Evolutionary conservation across 2,329 filamentous ascomycete genomes (phyloP).

Genomic region (Diatrype stigma): DNA sequence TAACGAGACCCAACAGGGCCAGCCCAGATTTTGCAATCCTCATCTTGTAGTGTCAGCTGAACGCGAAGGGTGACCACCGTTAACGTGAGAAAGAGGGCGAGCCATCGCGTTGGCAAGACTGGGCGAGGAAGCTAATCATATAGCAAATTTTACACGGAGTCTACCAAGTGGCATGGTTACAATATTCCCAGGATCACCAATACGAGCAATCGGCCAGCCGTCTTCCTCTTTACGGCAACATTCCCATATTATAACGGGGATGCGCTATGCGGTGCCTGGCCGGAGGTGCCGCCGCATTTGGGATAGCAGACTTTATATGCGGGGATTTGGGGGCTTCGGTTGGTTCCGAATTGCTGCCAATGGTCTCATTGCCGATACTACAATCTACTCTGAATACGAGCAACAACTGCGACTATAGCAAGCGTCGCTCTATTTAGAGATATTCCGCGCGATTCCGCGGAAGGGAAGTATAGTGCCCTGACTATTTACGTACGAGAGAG

Average conservation of each 20-base stretch:
- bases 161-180: no score
- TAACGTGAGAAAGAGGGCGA: not conserved
- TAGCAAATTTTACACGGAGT: no score
- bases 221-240: not conserved
- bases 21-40: not conserved
- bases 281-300: not conserved
- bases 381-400: no score
- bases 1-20: constrained; percentile 3
- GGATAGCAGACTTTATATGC: not conserved
- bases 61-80: not conserved
- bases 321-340: not conserved
- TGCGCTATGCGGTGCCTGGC: not conserved
- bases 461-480: no score
- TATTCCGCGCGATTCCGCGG: no score
- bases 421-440: no score
- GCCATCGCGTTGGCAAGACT: not conserved
- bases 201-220: not conserved
- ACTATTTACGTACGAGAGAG: no score
- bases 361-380: no score
- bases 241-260: not conserved
- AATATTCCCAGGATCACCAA: not conserved
- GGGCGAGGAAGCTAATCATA: no score
- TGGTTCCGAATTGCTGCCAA: no score
- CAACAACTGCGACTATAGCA: no score
- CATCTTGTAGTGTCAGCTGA: not conserved